Percentiles rank a stretch among this genome's conserved stretches.
phyloP scores from a whole-genome alignment of 1,139 yeast genomes.

The Taphrina wiesneri region DNA sequence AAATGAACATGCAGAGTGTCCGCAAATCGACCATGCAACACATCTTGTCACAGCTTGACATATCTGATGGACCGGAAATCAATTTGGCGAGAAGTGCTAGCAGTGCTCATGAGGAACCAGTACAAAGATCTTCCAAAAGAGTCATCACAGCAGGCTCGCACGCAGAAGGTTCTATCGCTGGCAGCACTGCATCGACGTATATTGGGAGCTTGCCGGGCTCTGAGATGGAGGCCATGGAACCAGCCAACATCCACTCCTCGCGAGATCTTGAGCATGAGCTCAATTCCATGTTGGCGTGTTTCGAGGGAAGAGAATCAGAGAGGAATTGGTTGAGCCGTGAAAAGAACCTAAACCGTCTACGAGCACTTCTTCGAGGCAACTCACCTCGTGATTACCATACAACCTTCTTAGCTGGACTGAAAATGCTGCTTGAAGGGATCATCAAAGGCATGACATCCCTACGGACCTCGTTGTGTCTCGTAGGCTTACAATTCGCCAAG shows the following conservation, averaged over 20 bases:
- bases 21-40: slow-evolving; percentile 41
- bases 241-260: slow-evolving; percentile 42
- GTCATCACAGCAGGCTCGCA: slow-evolving; percentile 34
- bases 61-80: slow-evolving; percentile 28
- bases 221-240: slow-evolving; percentile 43
- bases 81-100: slow-evolving; percentile 1
- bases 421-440: slow-evolving; percentile 59
- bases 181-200: slow-evolving; percentile 32
- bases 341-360: slow-evolving; percentile 56
- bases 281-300: slow-evolving; percentile 49
- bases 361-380: slow-evolving; percentile 66
- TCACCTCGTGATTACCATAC: slow-evolving; percentile 49
- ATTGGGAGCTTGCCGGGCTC: slow-evolving; percentile 42
- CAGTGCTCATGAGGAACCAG: slow-evolving; percentile 14
- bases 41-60: slow-evolving; percentile 34
- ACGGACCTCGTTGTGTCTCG: slow-evolving; percentile 76
- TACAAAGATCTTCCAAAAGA: slow-evolving; percentile 19
- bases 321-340: slow-evolving; percentile 82
- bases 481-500: slow-evolving; percentile 77
- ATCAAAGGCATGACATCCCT: slow-evolving; percentile 67
- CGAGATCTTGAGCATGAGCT: slow-evolving; percentile 48
- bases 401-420: slow-evolving; percentile 52
- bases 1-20: slow-evolving; percentile 52
- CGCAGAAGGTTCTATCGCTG: slow-evolving; percentile 26
- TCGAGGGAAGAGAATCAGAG: slow-evolving; percentile 84